Percentiles rank a stretch among this genome's conserved stretches.
Evolutionary conservation across 1,284 basidiomycete genomes (phyloP).

Genomic region (Puccinia novopanici): DNA sequence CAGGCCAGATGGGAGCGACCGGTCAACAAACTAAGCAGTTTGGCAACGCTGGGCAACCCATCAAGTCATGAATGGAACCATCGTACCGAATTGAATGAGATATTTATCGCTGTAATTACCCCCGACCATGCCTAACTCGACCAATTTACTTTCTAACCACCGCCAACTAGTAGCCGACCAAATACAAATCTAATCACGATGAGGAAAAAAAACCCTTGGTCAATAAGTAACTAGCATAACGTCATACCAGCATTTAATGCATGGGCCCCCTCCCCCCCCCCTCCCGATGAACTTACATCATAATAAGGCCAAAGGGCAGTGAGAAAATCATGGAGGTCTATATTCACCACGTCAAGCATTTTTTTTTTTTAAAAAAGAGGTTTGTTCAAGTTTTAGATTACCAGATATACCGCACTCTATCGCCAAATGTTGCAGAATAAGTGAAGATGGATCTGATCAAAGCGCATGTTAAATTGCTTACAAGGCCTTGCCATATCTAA

Average conservation of each 20-base stretch:
- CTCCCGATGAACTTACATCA: slow-evolving; percentile 65
- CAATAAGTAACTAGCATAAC: background rate
- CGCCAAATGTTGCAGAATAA: background rate
- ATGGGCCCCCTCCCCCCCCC: too few species aligned
- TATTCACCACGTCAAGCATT: background rate
- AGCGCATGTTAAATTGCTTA: background rate
- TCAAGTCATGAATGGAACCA: slow-evolving; percentile 18
- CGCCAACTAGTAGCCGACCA: slow-evolving; percentile 80
- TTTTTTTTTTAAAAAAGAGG: background rate
- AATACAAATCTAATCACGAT: slow-evolving; percentile 16
- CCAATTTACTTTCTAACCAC: slow-evolving; percentile 86
- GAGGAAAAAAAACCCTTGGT: background rate
- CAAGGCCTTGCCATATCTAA: slow-evolving; percentile 50
- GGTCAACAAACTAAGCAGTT: background rate
- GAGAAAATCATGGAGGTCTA: slow-evolving; percentile 76
- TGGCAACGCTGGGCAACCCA: slow-evolving; percentile 6
- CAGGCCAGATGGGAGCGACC: slow-evolving; percentile 62
- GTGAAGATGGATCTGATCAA: background rate
- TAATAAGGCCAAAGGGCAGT: slow-evolving; percentile 57
- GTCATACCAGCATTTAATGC: slow-evolving; percentile 60
- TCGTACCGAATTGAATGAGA: slow-evolving; percentile 63
- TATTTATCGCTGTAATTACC: slow-evolving; percentile 66
- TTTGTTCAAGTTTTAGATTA: background rate
- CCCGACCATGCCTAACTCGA: slow-evolving; percentile 82
- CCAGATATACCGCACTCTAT: background rate